These are phyloP conservation scores for Fraxinus xanthoxyloides DNA, from an alignment of 305 asterid genomes.

Conservation along the genomic window DNA sequence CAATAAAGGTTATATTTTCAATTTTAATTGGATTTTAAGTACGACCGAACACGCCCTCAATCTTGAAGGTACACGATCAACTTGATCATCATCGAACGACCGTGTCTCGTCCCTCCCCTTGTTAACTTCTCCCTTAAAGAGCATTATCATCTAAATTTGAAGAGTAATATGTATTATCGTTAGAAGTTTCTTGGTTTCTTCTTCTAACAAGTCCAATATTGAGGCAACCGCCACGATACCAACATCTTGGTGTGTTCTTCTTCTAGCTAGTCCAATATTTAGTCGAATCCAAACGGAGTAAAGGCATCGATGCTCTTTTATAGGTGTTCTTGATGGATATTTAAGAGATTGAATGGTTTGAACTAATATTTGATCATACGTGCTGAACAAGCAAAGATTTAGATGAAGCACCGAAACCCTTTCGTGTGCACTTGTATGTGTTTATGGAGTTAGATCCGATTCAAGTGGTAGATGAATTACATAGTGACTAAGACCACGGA, in stretches of 20 bases:
- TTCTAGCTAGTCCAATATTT: background rate
- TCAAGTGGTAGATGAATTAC: too few relatives aligned
- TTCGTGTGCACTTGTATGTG: too few relatives aligned
- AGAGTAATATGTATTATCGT: background rate
- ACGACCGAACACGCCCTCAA: too few relatives aligned
- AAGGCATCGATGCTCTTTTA: too few relatives aligned
- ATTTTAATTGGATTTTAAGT: too few relatives aligned
- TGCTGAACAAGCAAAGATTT: background rate
- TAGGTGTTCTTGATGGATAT: background rate
- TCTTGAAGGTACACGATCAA: background rate
- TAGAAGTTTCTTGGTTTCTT: background rate
- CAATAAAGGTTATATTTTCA: too few relatives aligned
- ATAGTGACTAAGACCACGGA: too few relatives aligned
- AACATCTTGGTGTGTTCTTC: background rate
- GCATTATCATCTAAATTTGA: background rate
- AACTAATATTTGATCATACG: background rate
- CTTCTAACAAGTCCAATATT: background rate
- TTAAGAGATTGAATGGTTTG: background rate
- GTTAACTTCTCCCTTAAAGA: background rate
- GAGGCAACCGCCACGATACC: background rate
- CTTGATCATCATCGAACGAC: background rate
- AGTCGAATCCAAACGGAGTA: background rate
- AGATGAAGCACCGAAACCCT: background rate
- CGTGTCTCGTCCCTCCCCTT: background rate
- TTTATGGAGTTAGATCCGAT: too few relatives aligned